Conservation (phyloP, 1,139 yeast genomes). For the Saccharomyces hybrid region DNA sequence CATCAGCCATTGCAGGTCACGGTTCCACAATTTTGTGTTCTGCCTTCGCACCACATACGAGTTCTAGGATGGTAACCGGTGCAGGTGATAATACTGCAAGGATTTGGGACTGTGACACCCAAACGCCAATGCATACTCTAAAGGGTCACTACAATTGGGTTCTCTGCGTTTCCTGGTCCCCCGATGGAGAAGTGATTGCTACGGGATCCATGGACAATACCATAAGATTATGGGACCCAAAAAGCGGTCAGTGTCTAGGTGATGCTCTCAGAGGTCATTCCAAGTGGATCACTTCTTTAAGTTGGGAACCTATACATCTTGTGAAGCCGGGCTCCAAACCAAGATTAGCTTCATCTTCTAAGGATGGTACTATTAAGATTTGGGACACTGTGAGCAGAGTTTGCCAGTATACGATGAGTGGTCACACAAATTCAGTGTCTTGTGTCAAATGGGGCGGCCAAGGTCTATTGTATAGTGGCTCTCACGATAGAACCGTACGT, state of each 20-base stretch:
- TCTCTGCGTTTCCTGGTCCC: constrained; percentile 86
- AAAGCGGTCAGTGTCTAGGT: constrained; percentile 69
- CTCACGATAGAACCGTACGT: constrained; percentile 90
- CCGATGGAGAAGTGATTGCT: constrained; percentile 85
- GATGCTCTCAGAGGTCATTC: constrained; percentile 69
- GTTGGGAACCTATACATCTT: constrained; percentile 93
- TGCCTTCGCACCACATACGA: constrained; percentile 87
- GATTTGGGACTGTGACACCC: constrained; percentile 95
- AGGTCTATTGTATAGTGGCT: constrained; percentile 77
- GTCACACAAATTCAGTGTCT: constrained; percentile 83
- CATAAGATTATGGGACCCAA: constrained; percentile 78
- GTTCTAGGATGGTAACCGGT: constrained; percentile 86
- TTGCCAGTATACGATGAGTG: constrained; percentile 67
- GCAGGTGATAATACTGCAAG: constrained; percentile 98
- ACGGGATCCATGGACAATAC: constrained; percentile 96
- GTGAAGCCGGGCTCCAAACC: constrained; percentile 60
- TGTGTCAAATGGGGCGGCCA: constrained; percentile 97
- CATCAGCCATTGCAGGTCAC: constrained; percentile 92
- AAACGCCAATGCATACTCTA: constrained; percentile 76
- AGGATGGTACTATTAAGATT: constrained; percentile 81
- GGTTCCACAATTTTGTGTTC: constrained; percentile 89
- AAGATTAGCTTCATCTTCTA: constrained; percentile 78
- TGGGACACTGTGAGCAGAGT: constrained; percentile 82
- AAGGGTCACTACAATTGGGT: constrained; percentile 93
- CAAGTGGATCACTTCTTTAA: constrained; percentile 81